A percentile compares a stretch with the other conserved stretches of the same genome.
Evolutionary conservation across 768 basidiomycete species (phyloP).

Genomic region (Coprinopsis strossmayeri): DNA sequence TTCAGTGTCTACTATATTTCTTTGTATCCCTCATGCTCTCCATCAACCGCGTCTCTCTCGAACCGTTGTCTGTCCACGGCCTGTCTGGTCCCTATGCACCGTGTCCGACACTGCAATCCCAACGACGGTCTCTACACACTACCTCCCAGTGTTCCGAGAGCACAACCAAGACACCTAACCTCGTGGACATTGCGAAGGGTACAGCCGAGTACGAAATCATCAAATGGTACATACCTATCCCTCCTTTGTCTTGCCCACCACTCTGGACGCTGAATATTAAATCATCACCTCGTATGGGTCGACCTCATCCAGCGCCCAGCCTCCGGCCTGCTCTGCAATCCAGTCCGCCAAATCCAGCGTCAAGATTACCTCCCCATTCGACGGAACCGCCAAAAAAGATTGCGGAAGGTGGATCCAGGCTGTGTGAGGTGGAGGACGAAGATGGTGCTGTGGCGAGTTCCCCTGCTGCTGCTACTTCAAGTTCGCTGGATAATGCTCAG

Average conservation of each 20-base stretch:
- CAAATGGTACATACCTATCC: constrained; percentile 78
- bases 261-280: not conserved
- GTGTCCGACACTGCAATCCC: too few species aligned
- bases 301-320: constrained; percentile 41
- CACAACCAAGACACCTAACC: constrained; percentile 54
- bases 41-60: too few species aligned
- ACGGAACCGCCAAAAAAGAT: constrained; percentile 72
- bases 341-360: constrained; percentile 90
- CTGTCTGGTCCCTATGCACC: too few species aligned
- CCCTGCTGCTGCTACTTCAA: not conserved
- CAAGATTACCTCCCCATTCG: constrained; percentile 81
- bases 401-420: constrained; percentile 72
- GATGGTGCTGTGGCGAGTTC: too few species aligned
- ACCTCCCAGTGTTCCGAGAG: too few species aligned
- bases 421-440: constrained; percentile 79
- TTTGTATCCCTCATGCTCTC: too few species aligned
- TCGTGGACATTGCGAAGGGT: constrained; percentile 85
- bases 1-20: too few species aligned
- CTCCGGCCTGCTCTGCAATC: constrained; percentile 76
- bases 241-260: too few species aligned
- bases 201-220: constrained; percentile 89
- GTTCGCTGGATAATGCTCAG: not conserved
- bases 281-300: too few species aligned
- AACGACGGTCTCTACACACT: too few species aligned
- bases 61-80: too few species aligned